Conservation (phyloP, 2,329 filamentous ascomycete genomes). For the Ceratocystis cubensis region DNA sequence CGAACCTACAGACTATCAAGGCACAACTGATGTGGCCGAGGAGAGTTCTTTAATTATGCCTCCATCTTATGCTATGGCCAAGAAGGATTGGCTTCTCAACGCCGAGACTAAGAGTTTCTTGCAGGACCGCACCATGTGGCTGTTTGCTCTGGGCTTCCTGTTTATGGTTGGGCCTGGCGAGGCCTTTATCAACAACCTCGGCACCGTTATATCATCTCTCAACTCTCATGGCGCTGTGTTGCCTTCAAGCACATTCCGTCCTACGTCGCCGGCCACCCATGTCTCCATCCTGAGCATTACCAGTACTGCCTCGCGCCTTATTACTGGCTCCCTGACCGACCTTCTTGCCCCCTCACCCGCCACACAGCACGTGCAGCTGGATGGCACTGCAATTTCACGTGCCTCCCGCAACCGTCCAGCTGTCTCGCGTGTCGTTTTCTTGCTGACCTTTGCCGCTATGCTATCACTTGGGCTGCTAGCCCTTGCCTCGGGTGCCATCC, state of each 20-base stretch:
- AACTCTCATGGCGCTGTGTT: conserved; percentile 25
- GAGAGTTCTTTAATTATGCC: conserved; percentile 25
- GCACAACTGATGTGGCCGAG: conserved; percentile 28
- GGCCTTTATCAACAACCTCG: conserved; percentile 94
- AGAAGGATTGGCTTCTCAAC: conserved; percentile 78
- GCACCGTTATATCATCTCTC: conserved; percentile 81
- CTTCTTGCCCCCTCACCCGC: conserved; percentile 60
- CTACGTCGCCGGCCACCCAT: conserved; percentile 66
- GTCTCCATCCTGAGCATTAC: conserved; percentile 86
- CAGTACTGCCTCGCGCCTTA: conserved; percentile 78
- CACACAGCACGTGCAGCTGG: conserved; percentile 43
- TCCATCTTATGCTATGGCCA: neutral
- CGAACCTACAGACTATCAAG: conserved; percentile 17
- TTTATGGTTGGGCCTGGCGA: conserved; percentile 91
- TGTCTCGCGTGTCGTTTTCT: conserved; percentile 67
- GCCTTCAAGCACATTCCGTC: conserved; percentile 22
- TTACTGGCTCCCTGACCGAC: conserved; percentile 81
- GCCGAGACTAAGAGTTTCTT: conserved; percentile 80
- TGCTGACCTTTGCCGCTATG: conserved; percentile 60
- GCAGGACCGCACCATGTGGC: conserved; percentile 89
- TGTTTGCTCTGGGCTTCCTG: conserved; percentile 79
- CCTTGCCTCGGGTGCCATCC: conserved; percentile 62
- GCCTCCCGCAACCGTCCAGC: conserved; percentile 34
- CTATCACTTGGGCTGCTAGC: conserved; percentile 65
- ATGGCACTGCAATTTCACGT: conserved; percentile 23